A percentile compares a stretch with the other conserved stretches of the same genome.
phyloP scores from a whole-genome alignment of 2,329 filamentous ascomycete species.

The Beauveria bassiana region DNA sequence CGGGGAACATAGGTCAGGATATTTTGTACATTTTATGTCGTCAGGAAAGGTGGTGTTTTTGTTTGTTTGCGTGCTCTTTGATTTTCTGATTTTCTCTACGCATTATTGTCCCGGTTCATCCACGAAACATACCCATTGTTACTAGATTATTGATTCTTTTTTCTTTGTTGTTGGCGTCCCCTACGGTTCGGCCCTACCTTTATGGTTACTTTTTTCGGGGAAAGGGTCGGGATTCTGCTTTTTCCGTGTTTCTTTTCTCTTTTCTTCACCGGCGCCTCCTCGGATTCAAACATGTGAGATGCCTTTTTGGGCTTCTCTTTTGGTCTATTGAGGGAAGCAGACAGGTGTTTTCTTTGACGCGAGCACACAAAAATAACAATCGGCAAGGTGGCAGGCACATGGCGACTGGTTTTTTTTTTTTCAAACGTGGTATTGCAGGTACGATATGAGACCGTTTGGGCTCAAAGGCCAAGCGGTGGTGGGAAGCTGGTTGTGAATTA shows the following conservation, averaged over 20 bases:
- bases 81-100: not conserved
- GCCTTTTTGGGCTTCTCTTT: too few relatives aligned
- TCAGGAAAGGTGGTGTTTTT: not conserved
- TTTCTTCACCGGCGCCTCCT: not conserved
- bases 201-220: not conserved
- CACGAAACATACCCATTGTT: slow-evolving; percentile 5
- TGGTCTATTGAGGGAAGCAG: not conserved
- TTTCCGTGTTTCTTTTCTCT: not conserved
- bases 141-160: not conserved
- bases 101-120: not conserved
- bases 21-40: slow-evolving; percentile 2
- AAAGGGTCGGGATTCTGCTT: too few relatives aligned
- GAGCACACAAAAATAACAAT: not conserved
- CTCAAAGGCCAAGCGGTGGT: too few relatives aligned
- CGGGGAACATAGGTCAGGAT: not conserved
- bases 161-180: not conserved
- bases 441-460: too few relatives aligned
- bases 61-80: not conserved
- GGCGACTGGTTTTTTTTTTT: too few relatives aligned
- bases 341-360: not conserved
- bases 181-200: not conserved
- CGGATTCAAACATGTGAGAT: too few relatives aligned
- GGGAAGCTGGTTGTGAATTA: not conserved
- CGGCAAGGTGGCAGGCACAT: too few relatives aligned
- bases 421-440: too few relatives aligned